Percentiles rank a stretch among this genome's conserved stretches.
phyloP scores from a whole-genome alignment of 306 rosid species.

The Vachellia pachyceras region DNA sequence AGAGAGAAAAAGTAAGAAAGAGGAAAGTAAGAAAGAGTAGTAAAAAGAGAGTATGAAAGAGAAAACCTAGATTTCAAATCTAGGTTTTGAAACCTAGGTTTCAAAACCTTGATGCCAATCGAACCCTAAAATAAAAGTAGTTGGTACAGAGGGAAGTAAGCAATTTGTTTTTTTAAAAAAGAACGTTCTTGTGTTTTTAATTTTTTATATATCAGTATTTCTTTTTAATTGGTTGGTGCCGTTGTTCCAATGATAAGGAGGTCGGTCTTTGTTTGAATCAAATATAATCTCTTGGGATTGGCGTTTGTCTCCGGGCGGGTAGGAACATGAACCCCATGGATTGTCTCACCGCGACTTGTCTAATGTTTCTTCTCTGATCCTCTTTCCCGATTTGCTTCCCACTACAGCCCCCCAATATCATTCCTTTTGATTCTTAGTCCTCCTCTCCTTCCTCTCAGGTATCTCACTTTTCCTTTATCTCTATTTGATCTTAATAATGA shows the following conservation, averaged over 20 bases:
- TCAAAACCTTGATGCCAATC: no score
- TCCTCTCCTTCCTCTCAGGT: no score
- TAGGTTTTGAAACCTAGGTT: no score
- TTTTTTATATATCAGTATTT: slow-evolving; percentile 28
- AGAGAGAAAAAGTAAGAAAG: no score
- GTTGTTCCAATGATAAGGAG: slow-evolving; percentile 87
- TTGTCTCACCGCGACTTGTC: slow-evolving; percentile 31
- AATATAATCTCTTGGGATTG: slow-evolving; percentile 61
- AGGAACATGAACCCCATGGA: slow-evolving; percentile 27
- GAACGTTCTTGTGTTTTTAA: background rate
- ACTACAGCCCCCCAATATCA: no score
- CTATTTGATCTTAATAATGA: slow-evolving; percentile 10
- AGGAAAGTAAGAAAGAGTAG: no score
- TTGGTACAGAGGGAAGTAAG: slow-evolving; percentile 55
- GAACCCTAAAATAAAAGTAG: slow-evolving; percentile 46
- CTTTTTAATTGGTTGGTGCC: slow-evolving; percentile 66
- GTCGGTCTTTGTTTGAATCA: slow-evolving; percentile 54
- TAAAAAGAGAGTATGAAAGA: no score
- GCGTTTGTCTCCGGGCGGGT: slow-evolving; percentile 63
- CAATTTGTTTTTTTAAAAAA: slow-evolving; percentile 18
- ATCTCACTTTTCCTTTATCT: background rate
- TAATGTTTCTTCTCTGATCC: slow-evolving; percentile 15
- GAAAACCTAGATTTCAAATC: no score
- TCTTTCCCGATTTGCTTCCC: no score
- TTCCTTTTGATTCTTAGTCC: no score